These are phyloP conservation scores for Roridomyces roridus DNA, from an alignment of 768 basidiomycete species.

Conservation along the genomic window DNA sequence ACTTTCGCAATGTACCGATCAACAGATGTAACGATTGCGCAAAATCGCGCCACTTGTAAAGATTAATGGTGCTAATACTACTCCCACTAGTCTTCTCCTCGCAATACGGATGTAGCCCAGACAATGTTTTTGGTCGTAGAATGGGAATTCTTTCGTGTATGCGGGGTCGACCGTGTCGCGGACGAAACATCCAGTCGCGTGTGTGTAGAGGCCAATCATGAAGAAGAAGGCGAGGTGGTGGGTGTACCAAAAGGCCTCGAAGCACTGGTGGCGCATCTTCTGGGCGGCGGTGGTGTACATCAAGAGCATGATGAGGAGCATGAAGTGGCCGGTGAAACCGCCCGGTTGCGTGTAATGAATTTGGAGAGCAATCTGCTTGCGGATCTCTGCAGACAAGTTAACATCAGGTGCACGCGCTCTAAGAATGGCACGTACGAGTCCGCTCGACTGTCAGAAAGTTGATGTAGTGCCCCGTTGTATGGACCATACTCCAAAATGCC, in stretches of 20 bases:
- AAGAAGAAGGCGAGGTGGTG: conserved; percentile 96
- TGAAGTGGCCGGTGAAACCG: conserved; percentile 92
- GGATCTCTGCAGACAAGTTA: conserved; percentile 64
- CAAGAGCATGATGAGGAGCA: conserved; percentile 91
- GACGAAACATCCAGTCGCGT: conserved; percentile 95
- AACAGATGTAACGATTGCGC: too few species aligned
- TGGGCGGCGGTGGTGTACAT: conserved; percentile 92
- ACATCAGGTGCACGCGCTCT: too few species aligned
- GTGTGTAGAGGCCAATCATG: conserved; percentile 88
- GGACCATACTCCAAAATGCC: conserved; percentile 92
- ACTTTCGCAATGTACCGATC: too few species aligned
- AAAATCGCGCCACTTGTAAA: too few species aligned
- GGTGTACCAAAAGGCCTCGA: conserved; percentile 97
- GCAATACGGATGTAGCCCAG: conserved; percentile 88
- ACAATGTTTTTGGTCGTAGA: conserved; percentile 84
- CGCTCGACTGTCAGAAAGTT: conserved; percentile 92
- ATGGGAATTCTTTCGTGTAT: conserved; percentile 75
- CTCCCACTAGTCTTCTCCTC: too few species aligned
- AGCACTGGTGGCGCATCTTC: conserved; percentile 87
- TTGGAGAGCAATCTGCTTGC: conserved; percentile 73
- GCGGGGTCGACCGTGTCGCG: conserved; percentile 79
- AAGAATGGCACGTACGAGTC: conserved; percentile 64
- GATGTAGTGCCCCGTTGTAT: conserved; percentile 92
- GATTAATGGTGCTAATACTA: too few species aligned
- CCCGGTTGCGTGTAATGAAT: conserved; percentile 91